Conservation (phyloP, 352 stramenopile species). For the Globisporangium splendens region DNA sequence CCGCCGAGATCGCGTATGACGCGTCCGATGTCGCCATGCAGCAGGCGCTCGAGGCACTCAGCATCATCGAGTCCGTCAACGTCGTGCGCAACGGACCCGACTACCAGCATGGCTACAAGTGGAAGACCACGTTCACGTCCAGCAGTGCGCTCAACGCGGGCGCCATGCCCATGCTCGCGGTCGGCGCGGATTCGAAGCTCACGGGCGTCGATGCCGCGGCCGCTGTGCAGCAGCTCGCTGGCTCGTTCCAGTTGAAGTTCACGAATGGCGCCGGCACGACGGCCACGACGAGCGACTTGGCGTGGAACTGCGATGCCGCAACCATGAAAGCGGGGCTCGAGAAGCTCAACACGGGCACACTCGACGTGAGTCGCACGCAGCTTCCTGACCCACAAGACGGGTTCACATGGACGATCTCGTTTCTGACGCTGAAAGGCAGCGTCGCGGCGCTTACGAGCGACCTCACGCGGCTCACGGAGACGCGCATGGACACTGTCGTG, state of each 20-base stretch:
- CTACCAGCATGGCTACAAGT: conserved; percentile 62
- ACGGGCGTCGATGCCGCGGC: conserved; percentile 32
- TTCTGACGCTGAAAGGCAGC: conserved; percentile 69
- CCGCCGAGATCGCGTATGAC: conserved; percentile 80
- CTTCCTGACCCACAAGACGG: conserved; percentile 79
- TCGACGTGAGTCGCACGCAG: conserved; percentile 58
- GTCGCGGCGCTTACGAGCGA: conserved; percentile 31
- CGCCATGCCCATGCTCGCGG: conserved; percentile 52
- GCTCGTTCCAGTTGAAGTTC: conserved; percentile 61
- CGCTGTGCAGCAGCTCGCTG: conserved; percentile 41
- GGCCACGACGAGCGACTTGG: conserved; percentile 65
- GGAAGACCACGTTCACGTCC: conserved; percentile 78
- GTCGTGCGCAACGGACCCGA: conserved; percentile 54
- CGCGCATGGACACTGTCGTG: conserved; percentile 34
- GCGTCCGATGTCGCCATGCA: conserved; percentile 69
- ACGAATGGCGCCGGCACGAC: conserved; percentile 4
- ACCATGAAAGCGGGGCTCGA: conserved; percentile 69
- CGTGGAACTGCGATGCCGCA: conserved; percentile 64
- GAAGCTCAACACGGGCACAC: conserved; percentile 41
- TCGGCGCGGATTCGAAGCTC: conserved; percentile 35
- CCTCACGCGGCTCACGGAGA: conserved; percentile 40
- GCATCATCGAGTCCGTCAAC: conserved; percentile 54
- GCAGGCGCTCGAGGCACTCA: conserved; percentile 48
- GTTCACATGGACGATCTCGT: conserved; percentile 94
- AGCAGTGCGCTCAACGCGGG: conserved; percentile 45